Conservation (phyloP, 805 yeast species). For the Nadsonia fulvescens region DNA sequence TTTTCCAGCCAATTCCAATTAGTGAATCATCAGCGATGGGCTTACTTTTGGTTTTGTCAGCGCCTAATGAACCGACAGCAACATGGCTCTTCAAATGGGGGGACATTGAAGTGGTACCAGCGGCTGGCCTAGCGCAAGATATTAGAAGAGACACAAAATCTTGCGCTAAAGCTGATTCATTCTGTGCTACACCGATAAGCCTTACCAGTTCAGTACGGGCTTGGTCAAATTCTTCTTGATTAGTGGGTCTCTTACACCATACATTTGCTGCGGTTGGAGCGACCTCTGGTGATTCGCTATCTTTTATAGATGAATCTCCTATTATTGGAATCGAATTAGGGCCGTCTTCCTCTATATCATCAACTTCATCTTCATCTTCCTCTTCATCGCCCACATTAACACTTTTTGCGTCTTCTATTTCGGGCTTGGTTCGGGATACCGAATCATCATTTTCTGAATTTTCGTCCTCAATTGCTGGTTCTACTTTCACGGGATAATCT, state of each 20-base stretch:
- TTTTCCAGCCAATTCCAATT: conserved; percentile 71
- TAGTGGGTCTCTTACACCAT: too few species aligned
- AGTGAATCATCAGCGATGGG: conserved; percentile 17
- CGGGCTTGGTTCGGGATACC: conserved; percentile 4
- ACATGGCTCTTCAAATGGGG: conserved; percentile 59
- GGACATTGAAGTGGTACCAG: conserved; percentile 77
- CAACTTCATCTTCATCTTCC: conserved; percentile 11
- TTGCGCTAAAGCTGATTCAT: conserved; percentile 73
- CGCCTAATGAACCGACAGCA: conserved; percentile 51
- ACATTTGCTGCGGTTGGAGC: conserved; percentile 4
- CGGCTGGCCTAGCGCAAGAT: conserved; percentile 66
- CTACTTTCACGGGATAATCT: conserved; percentile 6
- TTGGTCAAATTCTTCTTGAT: conserved; percentile 11
- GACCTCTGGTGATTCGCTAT: background rate
- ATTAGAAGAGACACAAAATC: conserved; percentile 76
- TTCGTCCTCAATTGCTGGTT: conserved; percentile 7
- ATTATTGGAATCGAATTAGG: too few species aligned
- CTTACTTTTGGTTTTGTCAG: conserved; percentile 15
- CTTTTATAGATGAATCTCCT: too few species aligned
- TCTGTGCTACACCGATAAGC: conserved; percentile 39
- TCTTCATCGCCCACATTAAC: conserved; percentile 3
- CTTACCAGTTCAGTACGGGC: conserved; percentile 12
- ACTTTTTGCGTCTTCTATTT: conserved; percentile 8
- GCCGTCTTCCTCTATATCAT: too few species aligned
- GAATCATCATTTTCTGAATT: conserved; percentile 4